Percentiles rank a stretch among this genome's conserved stretches.
phyloP scores from a whole-genome alignment of 176 grass and related monocot genomes.

The Areca catechu region DNA sequence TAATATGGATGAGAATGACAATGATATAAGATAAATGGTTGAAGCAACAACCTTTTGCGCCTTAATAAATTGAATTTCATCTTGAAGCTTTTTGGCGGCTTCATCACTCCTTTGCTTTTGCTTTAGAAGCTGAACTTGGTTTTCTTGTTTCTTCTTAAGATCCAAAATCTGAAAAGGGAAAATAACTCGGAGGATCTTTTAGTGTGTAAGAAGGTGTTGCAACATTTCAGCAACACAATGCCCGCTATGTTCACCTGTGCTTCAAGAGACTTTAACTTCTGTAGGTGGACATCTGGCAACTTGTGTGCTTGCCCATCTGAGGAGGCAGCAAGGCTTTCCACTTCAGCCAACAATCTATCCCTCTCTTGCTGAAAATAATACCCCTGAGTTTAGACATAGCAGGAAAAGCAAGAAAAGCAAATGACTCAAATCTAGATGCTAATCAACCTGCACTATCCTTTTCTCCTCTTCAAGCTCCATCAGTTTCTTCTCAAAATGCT shows the following conservation, averaged over 20 bases:
- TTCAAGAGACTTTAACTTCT: conserved; percentile 93
- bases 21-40: background rate
- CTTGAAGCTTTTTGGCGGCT: conserved; percentile 93
- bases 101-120: conserved; percentile 99
- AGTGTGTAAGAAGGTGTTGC: too few species aligned
- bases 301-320: conserved; percentile 81
- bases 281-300: conserved; percentile 67
- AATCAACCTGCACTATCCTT: conserved; percentile 70
- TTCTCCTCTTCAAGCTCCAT: conserved; percentile 98
- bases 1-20: conserved; percentile 6
- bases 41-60: conserved; percentile 62
- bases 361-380: conserved; percentile 76
- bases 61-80: conserved; percentile 97
- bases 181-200: background rate
- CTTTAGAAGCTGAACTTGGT: conserved; percentile 89
- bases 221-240: too few species aligned
- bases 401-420: conserved; percentile 3
- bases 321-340: conserved; percentile 75
- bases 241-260: conserved; percentile 47
- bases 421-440: conserved; percentile 2
- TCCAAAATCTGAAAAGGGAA: conserved; percentile 60
- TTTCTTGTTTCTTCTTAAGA: conserved; percentile 98
- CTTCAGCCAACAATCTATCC: conserved; percentile 87
- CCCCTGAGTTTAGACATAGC: conserved; percentile 16
- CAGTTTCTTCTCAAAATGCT: conserved; percentile 93